These are phyloP conservation scores for Aspergillus sp. DNA, from an alignment of 2,329 filamentous ascomycete species.

Conservation along the genomic window DNA sequence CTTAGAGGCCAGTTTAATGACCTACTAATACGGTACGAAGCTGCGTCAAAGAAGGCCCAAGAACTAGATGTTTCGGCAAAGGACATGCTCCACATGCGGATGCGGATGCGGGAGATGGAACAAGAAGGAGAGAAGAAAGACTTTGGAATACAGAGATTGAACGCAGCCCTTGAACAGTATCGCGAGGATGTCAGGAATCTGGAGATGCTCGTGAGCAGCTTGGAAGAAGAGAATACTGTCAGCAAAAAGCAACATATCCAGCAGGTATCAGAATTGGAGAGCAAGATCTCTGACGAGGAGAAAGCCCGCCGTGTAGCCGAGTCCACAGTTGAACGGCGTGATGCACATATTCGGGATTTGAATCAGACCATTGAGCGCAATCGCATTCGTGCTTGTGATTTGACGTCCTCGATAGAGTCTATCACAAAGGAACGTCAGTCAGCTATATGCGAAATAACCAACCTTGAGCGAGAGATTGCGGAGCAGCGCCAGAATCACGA, in stretches of 20 bases:
- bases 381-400: slow-evolving; percentile 26
- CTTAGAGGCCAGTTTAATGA: slow-evolving; percentile 41
- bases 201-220: slow-evolving; percentile 34
- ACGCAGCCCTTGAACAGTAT: slow-evolving; percentile 38
- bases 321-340: slow-evolving; percentile 25
- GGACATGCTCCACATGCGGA: slow-evolving; percentile 40
- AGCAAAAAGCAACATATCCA: slow-evolving; percentile 21
- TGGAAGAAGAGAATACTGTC: slow-evolving; percentile 34
- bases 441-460: slow-evolving; percentile 7
- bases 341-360: slow-evolving; percentile 31
- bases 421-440: slow-evolving; percentile 22
- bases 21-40: slow-evolving; percentile 32
- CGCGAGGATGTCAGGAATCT: slow-evolving; percentile 37
- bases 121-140: slow-evolving; percentile 34
- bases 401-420: slow-evolving; percentile 27
- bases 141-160: slow-evolving; percentile 37
- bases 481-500: slow-evolving; percentile 19
- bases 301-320: slow-evolving; percentile 29
- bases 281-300: slow-evolving; percentile 28
- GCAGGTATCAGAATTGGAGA: slow-evolving; percentile 28
- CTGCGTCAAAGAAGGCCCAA: slow-evolving; percentile 28
- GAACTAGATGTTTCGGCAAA: slow-evolving; percentile 38
- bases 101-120: slow-evolving; percentile 38
- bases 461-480: slow-evolving; percentile 10
- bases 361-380: slow-evolving; percentile 30